Percentiles rank a stretch among this genome's conserved stretches.
Conservation (phyloP, 2,329 filamentous ascomycete genomes). For the Stromatinia cepivora region DNA sequence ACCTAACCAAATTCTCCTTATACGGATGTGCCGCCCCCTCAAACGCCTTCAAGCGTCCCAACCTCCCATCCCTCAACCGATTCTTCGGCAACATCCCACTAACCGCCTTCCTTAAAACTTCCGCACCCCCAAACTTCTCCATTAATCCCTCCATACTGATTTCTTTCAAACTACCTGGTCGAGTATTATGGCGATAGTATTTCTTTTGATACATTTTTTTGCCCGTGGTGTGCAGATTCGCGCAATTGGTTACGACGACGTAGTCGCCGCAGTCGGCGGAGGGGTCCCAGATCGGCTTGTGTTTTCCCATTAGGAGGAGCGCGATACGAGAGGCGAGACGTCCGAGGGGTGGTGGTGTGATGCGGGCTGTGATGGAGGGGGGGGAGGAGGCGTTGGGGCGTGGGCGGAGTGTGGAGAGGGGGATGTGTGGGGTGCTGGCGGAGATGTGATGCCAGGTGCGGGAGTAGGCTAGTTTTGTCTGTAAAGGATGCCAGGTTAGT, state of each 20-base stretch:
- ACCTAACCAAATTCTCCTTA: constrained; percentile 78
- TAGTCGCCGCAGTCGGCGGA: constrained; percentile 99
- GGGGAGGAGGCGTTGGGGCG: constrained; percentile 38
- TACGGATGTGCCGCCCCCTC: constrained; percentile 93
- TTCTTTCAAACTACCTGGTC: constrained; percentile 80
- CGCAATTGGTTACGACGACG: constrained; percentile 89
- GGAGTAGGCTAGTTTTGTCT: constrained; percentile 97
- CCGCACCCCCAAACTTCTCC: constrained; percentile 88
- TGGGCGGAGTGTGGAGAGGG: constrained; percentile 53
- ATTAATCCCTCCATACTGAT: constrained; percentile 96
- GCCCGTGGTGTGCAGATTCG: constrained; percentile 82
- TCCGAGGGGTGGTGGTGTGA: constrained; percentile 77
- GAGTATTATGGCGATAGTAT: constrained; percentile 93
- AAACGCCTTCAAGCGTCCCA: constrained; percentile 91
- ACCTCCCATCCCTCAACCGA: constrained; percentile 78
- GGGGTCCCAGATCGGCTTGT: constrained; percentile 97
- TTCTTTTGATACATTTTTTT: constrained; percentile 92
- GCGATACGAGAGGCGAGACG: constrained; percentile 88
- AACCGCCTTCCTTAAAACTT: constrained; percentile 88
- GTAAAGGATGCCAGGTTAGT: constrained; percentile 10
- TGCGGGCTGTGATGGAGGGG: constrained; percentile 45
- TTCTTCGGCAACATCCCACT: constrained; percentile 99
- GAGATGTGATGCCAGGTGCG: constrained; percentile 89
- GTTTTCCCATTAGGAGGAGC: constrained; percentile 90
- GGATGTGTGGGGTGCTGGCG: constrained; percentile 65